Base-by-base conservation (phyloP, 2,329 filamentous ascomycete species). In the Rachicladosporium sp. region DNA sequence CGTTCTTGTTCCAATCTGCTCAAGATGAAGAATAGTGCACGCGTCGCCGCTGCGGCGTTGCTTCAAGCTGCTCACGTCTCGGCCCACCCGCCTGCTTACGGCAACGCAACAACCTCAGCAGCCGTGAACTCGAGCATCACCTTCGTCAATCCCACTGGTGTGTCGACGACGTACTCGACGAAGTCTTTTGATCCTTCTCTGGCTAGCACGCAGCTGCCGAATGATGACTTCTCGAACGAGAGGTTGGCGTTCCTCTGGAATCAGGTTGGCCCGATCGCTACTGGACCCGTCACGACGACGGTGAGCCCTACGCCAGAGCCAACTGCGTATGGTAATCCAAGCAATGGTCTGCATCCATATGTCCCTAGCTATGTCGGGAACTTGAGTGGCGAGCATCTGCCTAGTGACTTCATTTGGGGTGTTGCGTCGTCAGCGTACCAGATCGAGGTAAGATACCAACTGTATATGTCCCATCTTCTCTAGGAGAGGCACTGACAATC, bases 141-240 rank as follows among this genome's bases (percentile, higher is more conserved):
- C 6, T 62, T 60, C 37, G 38, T 48, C 6, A 40, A 50, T 1
- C 57, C 59, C 10, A 47, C 56, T 7, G 59, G 59, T 10, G 46
- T 44, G 3, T 48, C 44, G 3, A 46, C 46, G 0, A 36, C 40
- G 3, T 63, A 62, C 30, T 36, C 51, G 6, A 56, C 57, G 2
- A 52, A 53, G n/a, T 58, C 45, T 27, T 65, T 53, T 53, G 64
- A 69, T 52, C 56, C 55, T 30, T 63, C 64, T 4, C 61, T 63
- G 1, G 63, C 65, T 15, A 62, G 60, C 12, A 65, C 66, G 10
- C 57, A 64, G 8, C 53, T 63, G 32, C 59, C 53, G 3, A 65
- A 67, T 29, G 60, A 54, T 1, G 62, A 67, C 41, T 70, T 67
- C 50, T 67, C 65, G 1, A 61, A 69, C 36, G 62, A 68, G 43